Evolutionary conservation across 495 filamentous ascomycete species (phyloP).

Genomic region (Daldinia decipiens): DNA sequence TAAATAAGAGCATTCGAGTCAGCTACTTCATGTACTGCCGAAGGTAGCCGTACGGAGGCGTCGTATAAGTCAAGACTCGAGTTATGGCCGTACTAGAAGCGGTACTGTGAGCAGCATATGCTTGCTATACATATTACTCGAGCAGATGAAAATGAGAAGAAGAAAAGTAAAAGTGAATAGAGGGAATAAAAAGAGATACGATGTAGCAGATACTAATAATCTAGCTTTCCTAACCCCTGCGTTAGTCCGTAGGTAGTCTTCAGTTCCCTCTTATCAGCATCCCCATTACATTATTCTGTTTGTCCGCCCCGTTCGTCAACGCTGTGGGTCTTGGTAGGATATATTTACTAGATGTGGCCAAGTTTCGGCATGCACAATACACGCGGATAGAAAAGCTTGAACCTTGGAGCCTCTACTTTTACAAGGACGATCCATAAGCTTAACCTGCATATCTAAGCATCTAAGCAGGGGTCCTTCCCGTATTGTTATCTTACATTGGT

Average conservation of each 20-base stretch:
- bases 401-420: conserved; percentile 25
- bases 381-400: conserved; percentile 22
- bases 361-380: not conserved
- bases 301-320: conserved; percentile 7
- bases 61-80: not conserved
- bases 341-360: conserved; percentile 4
- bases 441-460: conserved; percentile 18
- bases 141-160: not conserved
- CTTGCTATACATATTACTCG: not conserved
- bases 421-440: conserved; percentile 14
- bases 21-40: not conserved
- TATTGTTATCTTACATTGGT: not conserved
- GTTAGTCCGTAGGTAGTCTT: conserved; percentile 3
- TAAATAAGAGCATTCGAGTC: not conserved
- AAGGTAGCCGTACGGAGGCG: not conserved
- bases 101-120: not conserved
- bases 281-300: conserved; percentile 35
- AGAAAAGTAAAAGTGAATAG: not conserved
- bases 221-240: not conserved
- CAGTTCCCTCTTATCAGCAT: conserved; percentile 24
- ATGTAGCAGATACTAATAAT: not conserved
- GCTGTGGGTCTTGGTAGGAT: conserved; percentile 13
- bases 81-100: conserved; percentile 2
- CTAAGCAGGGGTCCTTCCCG: not conserved
- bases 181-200: not conserved